phyloP scores from a whole-genome alignment of 495 filamentous ascomycete genomes.

The Melanomma pulvis-pyrius region DNA sequence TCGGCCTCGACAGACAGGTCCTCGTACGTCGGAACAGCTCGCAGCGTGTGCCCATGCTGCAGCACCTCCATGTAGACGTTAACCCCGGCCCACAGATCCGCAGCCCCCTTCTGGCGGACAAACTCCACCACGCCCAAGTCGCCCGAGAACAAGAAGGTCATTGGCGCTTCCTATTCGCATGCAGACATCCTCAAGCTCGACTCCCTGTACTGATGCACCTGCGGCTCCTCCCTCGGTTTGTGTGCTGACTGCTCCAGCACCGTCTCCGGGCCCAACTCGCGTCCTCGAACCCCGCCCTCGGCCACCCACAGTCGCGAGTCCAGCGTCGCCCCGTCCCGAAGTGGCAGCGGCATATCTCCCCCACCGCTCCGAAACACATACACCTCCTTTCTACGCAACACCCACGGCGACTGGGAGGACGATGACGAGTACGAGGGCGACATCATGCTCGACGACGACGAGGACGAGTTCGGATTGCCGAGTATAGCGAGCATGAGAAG shows the following conservation, averaged over 20 bases:
- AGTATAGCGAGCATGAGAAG: conserved; percentile 86
- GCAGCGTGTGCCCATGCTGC: neutral
- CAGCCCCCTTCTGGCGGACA: conserved; percentile 87
- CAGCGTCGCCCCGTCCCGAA: conserved; percentile 52
- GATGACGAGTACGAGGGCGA: conserved; percentile 55
- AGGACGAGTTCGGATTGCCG: conserved; percentile 92
- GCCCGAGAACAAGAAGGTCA: conserved; percentile 74
- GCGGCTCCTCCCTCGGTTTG: neutral
- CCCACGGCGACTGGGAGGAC: conserved; percentile 74
- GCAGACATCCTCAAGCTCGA: conserved; percentile 90
- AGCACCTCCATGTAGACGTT: neutral
- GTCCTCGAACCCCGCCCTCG: conserved; percentile 66
- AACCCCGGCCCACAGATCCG: conserved; percentile 20
- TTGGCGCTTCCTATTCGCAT: conserved; percentile 95
- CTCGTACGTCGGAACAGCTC: conserved; percentile 53
- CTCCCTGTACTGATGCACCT: conserved; percentile 56
- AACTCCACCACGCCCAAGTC: conserved; percentile 55
- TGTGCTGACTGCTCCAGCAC: conserved; percentile 49
- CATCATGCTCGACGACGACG: conserved; percentile 79
- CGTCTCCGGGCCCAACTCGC: conserved; percentile 53
- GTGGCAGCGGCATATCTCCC: conserved; percentile 53
- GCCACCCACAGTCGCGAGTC: conserved; percentile 51
- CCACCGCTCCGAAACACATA: conserved; percentile 68
- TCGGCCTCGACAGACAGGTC: conserved; percentile 55
- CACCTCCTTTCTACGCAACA: conserved; percentile 72